Base-by-base conservation (phyloP, 441 rosid genomes). In the Eruca vesicaria region DNA sequence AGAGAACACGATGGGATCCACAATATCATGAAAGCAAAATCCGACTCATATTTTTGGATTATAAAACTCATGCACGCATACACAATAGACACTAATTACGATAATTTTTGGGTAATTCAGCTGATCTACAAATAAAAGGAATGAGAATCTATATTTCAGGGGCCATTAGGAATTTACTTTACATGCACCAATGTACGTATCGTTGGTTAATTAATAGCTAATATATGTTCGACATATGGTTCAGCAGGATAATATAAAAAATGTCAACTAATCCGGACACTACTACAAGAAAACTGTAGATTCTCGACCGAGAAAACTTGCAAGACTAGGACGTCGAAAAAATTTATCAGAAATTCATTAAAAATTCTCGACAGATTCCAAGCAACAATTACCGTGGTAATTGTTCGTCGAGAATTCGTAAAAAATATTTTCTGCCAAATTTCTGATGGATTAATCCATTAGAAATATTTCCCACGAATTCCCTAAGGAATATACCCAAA, bases 1-100 rank as follows among this genome's bases (percentile, higher is more conserved):
- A 73, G 78, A 68, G 60, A 63, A 41, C 36, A 73, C 73, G 78
- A 78, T 73, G 81, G 81, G 70, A 52, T 66, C 66, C 69, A 52
- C 77, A 66, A 58, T 14, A 65, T 33, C 6, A 55, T 55, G 19
- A 38, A 53, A 69, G 69, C 32, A 48, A 60, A 29, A 52, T 53
- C 38, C 7, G 60, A 62, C 7, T 73, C 55, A 72, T 20, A 32
- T 68, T 61, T 28, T 55, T 16, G 28, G 41, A 67, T 61, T 61
- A 77, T 65, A 52, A 50, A 50, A 50, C 56, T 50, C 56, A 50
- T 50, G 56, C 56, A 50, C 56, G 56, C 50, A 43, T 18, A 43
- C 50, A 43, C 18, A n/a, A n/a, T 14, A 29, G 50, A n/a, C 50
- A 43, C 50, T 41, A 43, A 6, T 5, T 43, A n/a, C 50, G 7